A percentile compares a stretch with the other conserved stretches of the same genome.
These are phyloP conservation scores for Tylopilus cervinicoccineus DNA, from an alignment of 768 basidiomycete genomes.

Conservation along the genomic window DNA sequence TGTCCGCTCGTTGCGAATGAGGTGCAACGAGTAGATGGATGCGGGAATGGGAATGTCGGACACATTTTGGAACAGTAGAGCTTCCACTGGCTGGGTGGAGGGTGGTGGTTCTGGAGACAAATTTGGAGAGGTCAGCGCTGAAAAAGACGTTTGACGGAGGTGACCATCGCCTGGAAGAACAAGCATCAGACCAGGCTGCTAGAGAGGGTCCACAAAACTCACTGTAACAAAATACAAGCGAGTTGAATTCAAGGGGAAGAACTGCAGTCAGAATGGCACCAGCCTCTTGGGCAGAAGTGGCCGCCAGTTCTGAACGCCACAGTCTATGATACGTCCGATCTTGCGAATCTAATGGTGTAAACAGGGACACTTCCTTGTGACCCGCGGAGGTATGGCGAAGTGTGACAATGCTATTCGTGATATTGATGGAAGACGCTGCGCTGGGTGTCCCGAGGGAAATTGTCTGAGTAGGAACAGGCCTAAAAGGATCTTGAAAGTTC, in stretches of 20 bases:
- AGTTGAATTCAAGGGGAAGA: conserved; percentile 54
- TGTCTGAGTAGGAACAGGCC: conserved; percentile 6
- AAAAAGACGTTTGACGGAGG: conserved; percentile 44
- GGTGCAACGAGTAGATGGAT: conserved; percentile 43
- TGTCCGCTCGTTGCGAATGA: conserved; percentile 54
- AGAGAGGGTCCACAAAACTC: conserved; percentile 15
- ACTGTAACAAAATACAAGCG: conserved; percentile 66
- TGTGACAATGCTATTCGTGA: conserved; percentile 14
- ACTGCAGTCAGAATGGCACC: conserved; percentile 33
- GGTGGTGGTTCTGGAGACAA: neutral
- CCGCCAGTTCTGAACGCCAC: conserved; percentile 18
- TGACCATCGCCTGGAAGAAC: conserved; percentile 46
- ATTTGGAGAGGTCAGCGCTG: conserved; percentile 27
- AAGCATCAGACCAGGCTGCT: neutral
- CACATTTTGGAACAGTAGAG: conserved; percentile 27
- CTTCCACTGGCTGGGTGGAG: conserved; percentile 1
- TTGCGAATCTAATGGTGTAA: conserved; percentile 6
- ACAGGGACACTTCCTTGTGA: conserved; percentile 19
- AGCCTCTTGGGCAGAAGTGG: neutral
- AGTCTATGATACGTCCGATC: conserved; percentile 10
- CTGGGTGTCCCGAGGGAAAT: conserved; percentile 9
- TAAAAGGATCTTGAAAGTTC: conserved; percentile 8
- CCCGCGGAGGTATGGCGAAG: conserved; percentile 18
- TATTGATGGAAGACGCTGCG: conserved; percentile 7
- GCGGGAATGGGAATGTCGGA: conserved; percentile 49